Conservation (phyloP, 2,329 filamentous ascomycete genomes). For the Calonectria honghensis region DNA sequence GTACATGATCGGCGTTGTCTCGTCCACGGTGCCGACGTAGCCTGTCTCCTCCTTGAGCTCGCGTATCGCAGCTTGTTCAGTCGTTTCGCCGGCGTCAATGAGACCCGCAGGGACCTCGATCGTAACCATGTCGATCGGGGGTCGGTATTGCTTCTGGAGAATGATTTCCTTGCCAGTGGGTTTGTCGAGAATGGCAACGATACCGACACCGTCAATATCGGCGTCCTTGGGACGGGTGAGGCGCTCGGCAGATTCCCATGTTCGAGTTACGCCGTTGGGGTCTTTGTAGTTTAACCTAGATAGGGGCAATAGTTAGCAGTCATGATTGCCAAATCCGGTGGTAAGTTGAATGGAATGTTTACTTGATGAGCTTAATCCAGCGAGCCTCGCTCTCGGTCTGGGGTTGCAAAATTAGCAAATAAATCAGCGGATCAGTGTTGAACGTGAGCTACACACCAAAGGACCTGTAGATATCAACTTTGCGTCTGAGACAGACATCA, state of each 20-base stretch:
- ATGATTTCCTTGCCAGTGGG: slow-evolving; percentile 73
- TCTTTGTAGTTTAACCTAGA: slow-evolving; percentile 78
- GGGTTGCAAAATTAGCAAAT: slow-evolving; percentile 1
- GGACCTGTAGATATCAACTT: slow-evolving; percentile 67
- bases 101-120: slow-evolving; percentile 81
- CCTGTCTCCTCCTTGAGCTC: slow-evolving; percentile 82
- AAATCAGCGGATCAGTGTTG: background rate
- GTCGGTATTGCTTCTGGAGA: slow-evolving; percentile 80
- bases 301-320: slow-evolving; percentile 20
- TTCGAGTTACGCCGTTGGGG: slow-evolving; percentile 73
- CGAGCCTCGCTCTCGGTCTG: slow-evolving; percentile 72
- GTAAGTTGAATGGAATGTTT: slow-evolving; percentile 41
- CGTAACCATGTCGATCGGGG: slow-evolving; percentile 74
- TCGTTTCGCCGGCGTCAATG: slow-evolving; percentile 76
- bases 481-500: slow-evolving; percentile 68
- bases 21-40: slow-evolving; percentile 73
- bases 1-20: slow-evolving; percentile 80
- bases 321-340: background rate
- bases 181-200: slow-evolving; percentile 80
- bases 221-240: slow-evolving; percentile 77
- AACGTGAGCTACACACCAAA: slow-evolving; percentile 60
- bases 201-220: slow-evolving; percentile 83
- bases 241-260: slow-evolving; percentile 85
- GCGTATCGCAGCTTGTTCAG: slow-evolving; percentile 76
- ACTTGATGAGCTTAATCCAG: slow-evolving; percentile 78